Conservation (phyloP, 139 green algal species). For the Chlorella sp. region DNA sequence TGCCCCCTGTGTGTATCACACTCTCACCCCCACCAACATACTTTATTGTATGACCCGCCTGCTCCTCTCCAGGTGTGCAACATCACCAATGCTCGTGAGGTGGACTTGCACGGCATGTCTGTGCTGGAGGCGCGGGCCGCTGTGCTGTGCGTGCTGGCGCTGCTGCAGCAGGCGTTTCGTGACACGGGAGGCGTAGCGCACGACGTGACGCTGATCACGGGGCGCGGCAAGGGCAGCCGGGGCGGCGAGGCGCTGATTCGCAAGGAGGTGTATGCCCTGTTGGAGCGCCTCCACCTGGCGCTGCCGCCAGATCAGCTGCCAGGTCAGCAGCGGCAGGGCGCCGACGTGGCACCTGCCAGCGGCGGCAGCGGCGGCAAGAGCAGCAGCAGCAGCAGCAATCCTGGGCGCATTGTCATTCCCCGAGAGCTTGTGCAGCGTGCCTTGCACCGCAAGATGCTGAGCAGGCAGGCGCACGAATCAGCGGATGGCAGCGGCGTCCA, state of each 20-base stretch:
- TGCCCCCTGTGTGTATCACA: neutral
- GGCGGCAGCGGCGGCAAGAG: neutral
- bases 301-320: neutral
- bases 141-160: conserved; percentile 56
- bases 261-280: conserved; percentile 14
- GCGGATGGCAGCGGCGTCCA: neutral
- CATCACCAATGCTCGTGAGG: neutral
- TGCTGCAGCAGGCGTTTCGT: conserved; percentile 41
- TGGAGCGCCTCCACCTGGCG: conserved; percentile 16
- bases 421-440: neutral
- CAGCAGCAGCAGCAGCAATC: conserved; percentile 14
- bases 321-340: neutral
- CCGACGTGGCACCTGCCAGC: neutral
- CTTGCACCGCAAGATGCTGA: conserved; percentile 11
- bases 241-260: conserved; percentile 35
- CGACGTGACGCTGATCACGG: conserved; percentile 44
- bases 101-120: conserved; percentile 60
- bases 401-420: conserved; percentile 41
- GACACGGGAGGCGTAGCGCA: neutral
- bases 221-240: conserved; percentile 22
- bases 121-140: conserved; percentile 54
- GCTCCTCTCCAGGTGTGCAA: neutral
- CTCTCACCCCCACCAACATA: neutral
- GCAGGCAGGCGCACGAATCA: neutral
- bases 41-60: no score